Base-by-base conservation (phyloP, 352 stramenopile species). In the Pythium pyrilobum region DNA sequence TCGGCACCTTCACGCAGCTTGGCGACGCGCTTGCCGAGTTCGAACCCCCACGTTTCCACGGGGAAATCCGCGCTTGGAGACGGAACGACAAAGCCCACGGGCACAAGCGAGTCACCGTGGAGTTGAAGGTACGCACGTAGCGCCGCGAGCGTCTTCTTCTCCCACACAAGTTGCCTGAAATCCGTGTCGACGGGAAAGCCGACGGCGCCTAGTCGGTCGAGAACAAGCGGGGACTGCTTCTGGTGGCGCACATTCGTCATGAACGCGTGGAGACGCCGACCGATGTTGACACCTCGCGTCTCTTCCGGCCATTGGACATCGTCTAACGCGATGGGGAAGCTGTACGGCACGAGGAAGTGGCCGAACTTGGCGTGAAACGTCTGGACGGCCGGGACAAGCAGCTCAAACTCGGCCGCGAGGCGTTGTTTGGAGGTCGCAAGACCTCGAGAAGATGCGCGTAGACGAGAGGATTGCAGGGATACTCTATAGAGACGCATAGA, bases 261-360 rank as follows among this genome's bases (percentile, higher is more conserved):
- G 12, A 64, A 48, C 20, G 56, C 23, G 48, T 54, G 27, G 29
- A 64, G 27, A 34, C 40, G 32, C 15, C 56, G 56, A 12, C 56
- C 56, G 18, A 64, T 50, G 25, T 63, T 47, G 21, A 58, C 25
- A 27, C 56, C 56, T 5, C 48, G 56, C 20, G 56, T 29, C 27
- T 58, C 48, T 20, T 21, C 5, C n/a, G 56, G 56, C 56, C 56
- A 64, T 21, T 56, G 20, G 8, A 31, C 31, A 33, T 50, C 45
- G 25, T 41, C 18, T 7, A 16, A 0, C 5, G 56, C 43, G 18
- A 64, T 38, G 32, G 40, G 56, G 42, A 56, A 64, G 48, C 31
- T 53, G 41, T 58, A 64, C 8, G 56, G 56, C 56, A 64, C 56
- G 48, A 58, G 23, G 21, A 57, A 58, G 24, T 64, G 56, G 23